These are phyloP conservation scores for Aphanoascus verrucosus DNA, from an alignment of 2,329 filamentous ascomycete species.

Conservation along the genomic window DNA sequence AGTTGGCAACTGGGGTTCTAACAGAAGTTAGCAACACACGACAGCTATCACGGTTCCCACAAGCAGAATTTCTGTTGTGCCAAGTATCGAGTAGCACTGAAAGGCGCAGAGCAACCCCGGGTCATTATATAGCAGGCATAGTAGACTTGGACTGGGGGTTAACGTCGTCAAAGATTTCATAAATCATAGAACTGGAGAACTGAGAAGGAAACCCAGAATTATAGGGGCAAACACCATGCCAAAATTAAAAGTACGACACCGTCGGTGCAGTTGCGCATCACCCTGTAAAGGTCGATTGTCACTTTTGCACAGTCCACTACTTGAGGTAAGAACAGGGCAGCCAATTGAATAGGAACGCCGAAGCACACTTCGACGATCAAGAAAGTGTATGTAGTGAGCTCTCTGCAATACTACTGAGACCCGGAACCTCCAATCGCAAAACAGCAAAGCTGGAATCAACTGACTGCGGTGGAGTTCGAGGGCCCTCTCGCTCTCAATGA, in stretches of 20 bases:
- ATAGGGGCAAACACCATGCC: constrained; percentile 60
- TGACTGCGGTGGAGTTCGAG: constrained; percentile 65
- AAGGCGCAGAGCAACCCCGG: constrained; percentile 65
- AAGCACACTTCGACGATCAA: constrained; percentile 49
- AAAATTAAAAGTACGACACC: constrained; percentile 61
- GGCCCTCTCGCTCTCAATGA: constrained; percentile 54
- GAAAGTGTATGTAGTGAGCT: constrained; percentile 45
- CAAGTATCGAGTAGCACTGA: constrained; percentile 58
- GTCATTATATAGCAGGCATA: constrained; percentile 75
- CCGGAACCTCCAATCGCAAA: too few species aligned
- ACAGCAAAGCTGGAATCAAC: constrained; percentile 60
- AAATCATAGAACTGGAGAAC: constrained; percentile 69
- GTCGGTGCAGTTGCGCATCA: constrained; percentile 68
- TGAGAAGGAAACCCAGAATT: constrained; percentile 64
- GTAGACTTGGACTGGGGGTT: constrained; percentile 46
- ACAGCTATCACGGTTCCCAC: constrained; percentile 64
- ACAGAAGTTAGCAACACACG: constrained; percentile 60
- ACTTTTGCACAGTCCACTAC: constrained; percentile 47
- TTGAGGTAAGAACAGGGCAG: constrained; percentile 48
- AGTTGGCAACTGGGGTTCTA: constrained; percentile 62
- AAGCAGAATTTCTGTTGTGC: constrained; percentile 76
- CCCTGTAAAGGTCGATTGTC: constrained; percentile 69
- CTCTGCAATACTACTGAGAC: constrained; percentile 44
- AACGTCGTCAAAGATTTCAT: constrained; percentile 57
- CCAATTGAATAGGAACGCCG: constrained; percentile 48